Evolutionary conservation across 192 early-diverging fungal species (phyloP), one percentile per base, ranked within the genome.

Genomic region (Backusella circina): DNA sequence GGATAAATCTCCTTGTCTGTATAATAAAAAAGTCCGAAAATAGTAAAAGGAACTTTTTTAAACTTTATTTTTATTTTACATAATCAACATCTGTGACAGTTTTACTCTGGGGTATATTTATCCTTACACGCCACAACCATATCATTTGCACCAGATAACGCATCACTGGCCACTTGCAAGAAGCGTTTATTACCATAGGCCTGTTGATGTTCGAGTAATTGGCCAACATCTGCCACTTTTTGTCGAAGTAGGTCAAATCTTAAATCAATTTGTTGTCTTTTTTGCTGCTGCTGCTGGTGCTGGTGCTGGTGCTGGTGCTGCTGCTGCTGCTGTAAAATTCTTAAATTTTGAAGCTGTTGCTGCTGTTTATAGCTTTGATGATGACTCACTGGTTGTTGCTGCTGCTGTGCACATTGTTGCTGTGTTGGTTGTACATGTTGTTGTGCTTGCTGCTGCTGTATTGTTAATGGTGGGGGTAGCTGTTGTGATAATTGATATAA

Each of bases 131-230:
- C 75, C 3, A 39, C 54, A 31, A 81, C 1, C 75, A 81, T 77
- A 39, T 77, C 79, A 23, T 81, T 39, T 38, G 75, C 79, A 3
- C 32, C 33, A 21, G 75, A 47, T 54, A 81, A 71, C 2, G 75
- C 75, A 16, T 81, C 75, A n/a, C 39, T 68, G 10, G 79, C 79
- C 8, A 33, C 65, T 21, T 81, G n/a, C 4, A 81, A 36, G 39
- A 81, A 81, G 6, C 77, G 54, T 31, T 74, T 70, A 32, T 77
- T 73, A 7, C 70, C 32, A 28, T 69, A 77, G 4, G 12, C 6
- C 50, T 81, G 71, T 74, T 81, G 79, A 7, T 54, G 28, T 74
- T 81, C 72, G 9, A 81, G 28, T 21, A 81, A 57, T 1, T 44
- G 39, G 15, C 33, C 79, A 67, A 81, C 70, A 2, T 54, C 75